Evolutionary conservation across 306 rosid genomes (phyloP).

Genomic region (Acacia melanoxylon): DNA sequence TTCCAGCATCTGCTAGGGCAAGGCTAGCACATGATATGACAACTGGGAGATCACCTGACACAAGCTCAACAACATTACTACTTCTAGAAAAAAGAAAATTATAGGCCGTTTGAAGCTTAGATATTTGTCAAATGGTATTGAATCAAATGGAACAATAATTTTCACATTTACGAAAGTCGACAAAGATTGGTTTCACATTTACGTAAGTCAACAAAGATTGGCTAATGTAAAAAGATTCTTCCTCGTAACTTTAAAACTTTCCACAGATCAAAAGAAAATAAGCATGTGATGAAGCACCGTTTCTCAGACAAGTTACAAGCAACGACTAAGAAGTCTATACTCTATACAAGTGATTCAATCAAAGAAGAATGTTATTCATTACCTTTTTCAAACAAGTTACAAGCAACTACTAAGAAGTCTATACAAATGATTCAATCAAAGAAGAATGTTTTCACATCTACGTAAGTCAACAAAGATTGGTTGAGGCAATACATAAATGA

Average conservation of each 20-base stretch:
- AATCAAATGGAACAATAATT: conserved; percentile 1
- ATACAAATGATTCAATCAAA: conserved; percentile 1
- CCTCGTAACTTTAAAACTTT: background rate
- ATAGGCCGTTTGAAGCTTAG: background rate
- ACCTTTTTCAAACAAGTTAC: conserved; percentile 15
- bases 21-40: conserved; percentile 95
- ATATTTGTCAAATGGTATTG: background rate
- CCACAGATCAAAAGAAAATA: background rate
- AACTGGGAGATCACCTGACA: conserved; percentile 90
- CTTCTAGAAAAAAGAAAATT: conserved; percentile 3
- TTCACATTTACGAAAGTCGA: no score
- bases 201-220: no score
- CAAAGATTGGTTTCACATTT: no score
- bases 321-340: background rate
- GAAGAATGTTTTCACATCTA: background rate
- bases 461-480: conserved; percentile 9
- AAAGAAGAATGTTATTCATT: no score
- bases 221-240: background rate
- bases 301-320: conserved; percentile 17
- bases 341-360: no score
- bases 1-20: conserved; percentile 98
- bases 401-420: conserved; percentile 8
- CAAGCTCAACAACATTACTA: conserved; percentile 22
- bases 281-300: background rate
- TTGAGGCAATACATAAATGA: conserved; percentile 11